Evolutionary conservation across 495 filamentous ascomycete genomes (phyloP).

Genomic region (Aspergillus hancockii): DNA sequence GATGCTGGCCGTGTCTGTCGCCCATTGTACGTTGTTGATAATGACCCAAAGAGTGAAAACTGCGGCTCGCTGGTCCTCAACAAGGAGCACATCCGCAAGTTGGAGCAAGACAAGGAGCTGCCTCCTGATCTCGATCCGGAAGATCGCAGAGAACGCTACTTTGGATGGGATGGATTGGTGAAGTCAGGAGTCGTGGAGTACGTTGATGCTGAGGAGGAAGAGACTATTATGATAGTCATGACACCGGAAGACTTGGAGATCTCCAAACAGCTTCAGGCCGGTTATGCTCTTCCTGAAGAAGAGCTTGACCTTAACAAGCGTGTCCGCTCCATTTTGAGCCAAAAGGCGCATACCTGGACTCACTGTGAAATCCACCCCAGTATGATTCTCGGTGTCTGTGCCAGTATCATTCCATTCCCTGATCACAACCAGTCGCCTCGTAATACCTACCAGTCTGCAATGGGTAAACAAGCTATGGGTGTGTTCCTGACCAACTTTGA

Average conservation of each 20-base stretch:
- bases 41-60: conserved; percentile 64
- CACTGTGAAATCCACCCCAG: conserved; percentile 99
- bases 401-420: conserved; percentile 98
- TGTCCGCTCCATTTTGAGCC: conserved; percentile 80
- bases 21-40: conserved; percentile 88
- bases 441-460: conserved; percentile 99
- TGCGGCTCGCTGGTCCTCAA: conserved; percentile 78
- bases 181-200: conserved; percentile 85
- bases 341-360: conserved; percentile 84
- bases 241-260: conserved; percentile 89
- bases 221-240: conserved; percentile 99
- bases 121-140: conserved; percentile 56
- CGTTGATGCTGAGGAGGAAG: conserved; percentile 96
- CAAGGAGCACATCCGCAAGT: conserved; percentile 70
- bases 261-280: conserved; percentile 62
- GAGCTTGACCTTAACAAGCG: conserved; percentile 72
- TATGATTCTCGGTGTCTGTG: conserved; percentile 98
- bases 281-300: conserved; percentile 61
- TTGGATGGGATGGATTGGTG: conserved; percentile 85
- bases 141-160: conserved; percentile 62
- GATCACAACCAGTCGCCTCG: conserved; percentile 98
- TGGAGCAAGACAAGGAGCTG: conserved; percentile 70
- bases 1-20: conserved; percentile 94
- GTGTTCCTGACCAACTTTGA: conserved; percentile 96
- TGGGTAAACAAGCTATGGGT: conserved; percentile 99